phyloP scores from a whole-genome alignment of 805 yeast species.

The Ogataea saltuana region DNA sequence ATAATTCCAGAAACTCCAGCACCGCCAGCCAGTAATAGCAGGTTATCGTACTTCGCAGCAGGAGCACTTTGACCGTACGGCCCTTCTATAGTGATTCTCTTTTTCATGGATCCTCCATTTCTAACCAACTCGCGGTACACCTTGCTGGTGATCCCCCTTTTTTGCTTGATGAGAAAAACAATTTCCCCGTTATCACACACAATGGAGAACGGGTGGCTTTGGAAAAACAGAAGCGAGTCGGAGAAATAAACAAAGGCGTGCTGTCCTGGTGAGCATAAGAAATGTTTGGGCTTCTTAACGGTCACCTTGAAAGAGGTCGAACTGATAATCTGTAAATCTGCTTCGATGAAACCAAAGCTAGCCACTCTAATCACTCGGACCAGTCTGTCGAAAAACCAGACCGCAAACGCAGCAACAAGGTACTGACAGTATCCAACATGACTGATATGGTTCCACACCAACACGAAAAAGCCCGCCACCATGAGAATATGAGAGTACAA shows the following conservation, averaged over 20 bases:
- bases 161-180: conserved; percentile 45
- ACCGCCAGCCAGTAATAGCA: conserved; percentile 67
- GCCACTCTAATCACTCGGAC: conserved; percentile 39
- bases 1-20: conserved; percentile 63
- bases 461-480: conserved; percentile 53
- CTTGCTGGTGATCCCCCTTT: conserved; percentile 53
- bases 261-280: conserved; percentile 57
- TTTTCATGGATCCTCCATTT: conserved; percentile 33
- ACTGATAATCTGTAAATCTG: conserved; percentile 22
- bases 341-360: conserved; percentile 28
- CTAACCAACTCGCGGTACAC: conserved; percentile 35
- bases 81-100: conserved; percentile 55
- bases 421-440: conserved; percentile 37
- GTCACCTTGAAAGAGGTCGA: conserved; percentile 44
- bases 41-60: conserved; percentile 47
- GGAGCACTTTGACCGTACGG: conserved; percentile 64
- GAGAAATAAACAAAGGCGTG: conserved; percentile 58
- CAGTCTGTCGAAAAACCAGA: conserved; percentile 55
- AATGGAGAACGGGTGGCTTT: conserved; percentile 71
- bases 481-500: conserved; percentile 56
- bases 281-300: conserved; percentile 49
- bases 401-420: conserved; percentile 41
- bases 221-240: conserved; percentile 55
- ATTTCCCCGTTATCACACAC: conserved; percentile 41
- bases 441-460: conserved; percentile 59